Conservation (phyloP, 176 grass and related monocot genomes). For the Ampelocalamus luodianensis region DNA sequence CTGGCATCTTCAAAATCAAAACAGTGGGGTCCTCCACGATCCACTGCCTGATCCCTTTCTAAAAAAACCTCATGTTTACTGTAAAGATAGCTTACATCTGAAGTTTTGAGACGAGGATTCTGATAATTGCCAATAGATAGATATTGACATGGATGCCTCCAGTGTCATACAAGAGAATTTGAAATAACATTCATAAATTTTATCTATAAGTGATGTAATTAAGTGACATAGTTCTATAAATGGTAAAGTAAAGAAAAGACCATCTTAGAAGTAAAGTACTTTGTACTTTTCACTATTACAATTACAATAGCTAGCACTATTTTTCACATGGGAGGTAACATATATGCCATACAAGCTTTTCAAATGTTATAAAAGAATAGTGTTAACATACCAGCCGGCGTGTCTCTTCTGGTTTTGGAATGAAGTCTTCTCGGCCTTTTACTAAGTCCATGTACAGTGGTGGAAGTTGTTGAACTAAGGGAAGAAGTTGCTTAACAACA, state of each 20-base stretch:
- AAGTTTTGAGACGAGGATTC: not conserved
- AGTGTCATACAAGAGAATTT: not conserved
- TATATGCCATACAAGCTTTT: not conserved
- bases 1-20: not conserved
- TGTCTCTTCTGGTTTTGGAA: slow-evolving; percentile 94
- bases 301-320: not conserved
- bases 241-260: not conserved
- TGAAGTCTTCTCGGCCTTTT: slow-evolving; percentile 93
- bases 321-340: not conserved
- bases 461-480: slow-evolving; percentile 92
- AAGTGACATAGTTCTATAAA: not conserved
- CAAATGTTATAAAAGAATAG: slow-evolving; percentile 28
- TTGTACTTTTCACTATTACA: slow-evolving; percentile 5
- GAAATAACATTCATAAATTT: not conserved
- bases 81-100: not conserved
- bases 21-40: not conserved
- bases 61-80: not conserved
- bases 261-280: not conserved
- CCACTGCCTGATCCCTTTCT: not conserved
- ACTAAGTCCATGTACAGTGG: slow-evolving; percentile 93
- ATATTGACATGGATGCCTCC: slow-evolving; percentile 4
- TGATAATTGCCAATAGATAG: not conserved
- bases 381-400: slow-evolving; percentile 68
- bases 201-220: slow-evolving; percentile 3
- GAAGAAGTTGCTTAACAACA: slow-evolving; percentile 90